Evolutionary conservation across 345 rosid genomes (phyloP).

Genomic region (Psidium guajava): DNA sequence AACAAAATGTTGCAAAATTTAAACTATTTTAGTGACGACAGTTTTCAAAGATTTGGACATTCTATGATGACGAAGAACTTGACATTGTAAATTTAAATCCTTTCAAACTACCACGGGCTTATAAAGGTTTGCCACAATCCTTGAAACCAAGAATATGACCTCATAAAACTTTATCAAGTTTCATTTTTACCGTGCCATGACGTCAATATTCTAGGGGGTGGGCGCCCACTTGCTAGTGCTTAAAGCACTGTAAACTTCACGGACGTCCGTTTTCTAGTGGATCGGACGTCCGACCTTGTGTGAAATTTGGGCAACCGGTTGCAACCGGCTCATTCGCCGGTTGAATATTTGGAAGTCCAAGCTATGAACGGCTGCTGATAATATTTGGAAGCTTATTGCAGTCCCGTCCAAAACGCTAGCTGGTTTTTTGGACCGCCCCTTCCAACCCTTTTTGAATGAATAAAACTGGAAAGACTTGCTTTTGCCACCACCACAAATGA

Average conservation of each 20-base stretch:
- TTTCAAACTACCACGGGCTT: not conserved
- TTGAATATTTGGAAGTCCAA: fast-evolving
- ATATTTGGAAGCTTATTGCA: not conserved
- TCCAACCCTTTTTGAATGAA: not conserved
- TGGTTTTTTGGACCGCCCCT: not conserved
- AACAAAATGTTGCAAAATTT: not conserved
- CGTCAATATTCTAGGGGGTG: not conserved
- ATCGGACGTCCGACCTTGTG: not conserved
- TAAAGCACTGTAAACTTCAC: not conserved
- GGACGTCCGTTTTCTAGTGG: not conserved
- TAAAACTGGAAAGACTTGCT: not conserved
- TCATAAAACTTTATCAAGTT: too few species aligned
- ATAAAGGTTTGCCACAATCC: not conserved
- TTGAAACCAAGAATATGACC: not conserved
- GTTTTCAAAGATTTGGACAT: not conserved
- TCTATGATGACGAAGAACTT: not conserved
- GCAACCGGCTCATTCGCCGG: not conserved
- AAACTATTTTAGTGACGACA: not conserved
- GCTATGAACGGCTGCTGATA: not conserved
- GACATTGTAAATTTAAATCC: not conserved
- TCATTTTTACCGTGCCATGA: not conserved
- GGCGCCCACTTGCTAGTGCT: not conserved
- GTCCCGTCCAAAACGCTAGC: not conserved
- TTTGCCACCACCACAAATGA: too few species aligned
- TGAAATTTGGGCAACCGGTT: not conserved